Conservation (phyloP, 768 basidiomycete genomes). For the Clitopilus hobsonii region DNA sequence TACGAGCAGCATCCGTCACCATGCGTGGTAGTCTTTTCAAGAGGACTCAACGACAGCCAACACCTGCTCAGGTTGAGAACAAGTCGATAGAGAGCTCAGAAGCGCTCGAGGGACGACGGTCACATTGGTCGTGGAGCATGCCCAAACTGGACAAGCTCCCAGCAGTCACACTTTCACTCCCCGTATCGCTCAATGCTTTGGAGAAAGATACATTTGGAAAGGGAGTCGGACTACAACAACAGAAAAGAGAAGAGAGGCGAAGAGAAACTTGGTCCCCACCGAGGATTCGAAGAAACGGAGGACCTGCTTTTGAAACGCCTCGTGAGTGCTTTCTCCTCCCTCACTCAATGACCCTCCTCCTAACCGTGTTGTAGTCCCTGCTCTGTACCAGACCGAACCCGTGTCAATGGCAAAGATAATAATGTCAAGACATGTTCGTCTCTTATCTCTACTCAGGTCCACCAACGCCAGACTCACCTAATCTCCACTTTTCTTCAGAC, state of each 20-base stretch:
- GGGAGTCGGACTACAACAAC: slow-evolving; percentile 8
- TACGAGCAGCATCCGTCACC: slow-evolving; percentile 8
- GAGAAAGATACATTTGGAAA: slow-evolving; percentile 4
- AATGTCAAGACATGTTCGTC: slow-evolving; percentile 40
- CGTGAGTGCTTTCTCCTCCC: slow-evolving; percentile 4
- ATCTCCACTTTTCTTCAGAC: neutral
- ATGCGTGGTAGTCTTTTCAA: slow-evolving; percentile 1
- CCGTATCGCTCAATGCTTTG: slow-evolving; percentile 9
- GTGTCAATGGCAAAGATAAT: slow-evolving; percentile 43
- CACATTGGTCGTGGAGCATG: slow-evolving; percentile 10
- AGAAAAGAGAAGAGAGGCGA: slow-evolving; percentile 8
- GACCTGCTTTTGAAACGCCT: slow-evolving; percentile 14
- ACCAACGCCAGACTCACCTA: neutral
- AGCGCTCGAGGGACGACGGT: neutral
- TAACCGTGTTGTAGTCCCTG: slow-evolving; percentile 22
- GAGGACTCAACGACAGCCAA: neutral
- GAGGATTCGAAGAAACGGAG: neutral
- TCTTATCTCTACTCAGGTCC: neutral
- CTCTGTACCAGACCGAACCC: slow-evolving; percentile 33
- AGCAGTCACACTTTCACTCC: slow-evolving; percentile 6
- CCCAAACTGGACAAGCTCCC: slow-evolving; percentile 14
- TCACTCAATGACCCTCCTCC: neutral
- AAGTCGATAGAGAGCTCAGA: slow-evolving; percentile 2
- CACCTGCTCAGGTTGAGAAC: slow-evolving; percentile 4
- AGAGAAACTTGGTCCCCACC: slow-evolving; percentile 2